Percentiles rank a stretch among this genome's conserved stretches.
These are phyloP conservation scores for Jamesozyma rosinii DNA, from an alignment of 805 yeast species.

Conservation along the genomic window DNA sequence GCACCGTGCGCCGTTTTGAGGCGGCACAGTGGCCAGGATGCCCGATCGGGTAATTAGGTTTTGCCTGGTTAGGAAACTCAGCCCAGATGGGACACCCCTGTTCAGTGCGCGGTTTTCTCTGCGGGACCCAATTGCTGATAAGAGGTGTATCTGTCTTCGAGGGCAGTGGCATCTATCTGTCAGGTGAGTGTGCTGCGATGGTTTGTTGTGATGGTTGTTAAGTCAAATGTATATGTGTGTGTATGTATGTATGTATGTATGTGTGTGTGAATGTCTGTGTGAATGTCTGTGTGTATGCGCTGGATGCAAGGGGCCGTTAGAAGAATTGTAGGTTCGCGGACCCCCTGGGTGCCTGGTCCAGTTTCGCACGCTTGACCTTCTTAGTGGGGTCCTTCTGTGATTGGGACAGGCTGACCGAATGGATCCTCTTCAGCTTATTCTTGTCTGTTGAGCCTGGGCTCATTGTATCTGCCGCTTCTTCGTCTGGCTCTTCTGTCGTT, in stretches of 20 bases:
- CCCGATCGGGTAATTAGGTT: no score
- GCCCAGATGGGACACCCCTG: no score
- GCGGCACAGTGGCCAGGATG: no score
- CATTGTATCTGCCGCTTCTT: background rate
- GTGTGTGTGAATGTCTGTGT: background rate
- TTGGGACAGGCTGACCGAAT: conserved; percentile 23
- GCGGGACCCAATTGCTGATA: no score
- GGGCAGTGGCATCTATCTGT: background rate
- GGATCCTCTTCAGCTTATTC: conserved; percentile 18
- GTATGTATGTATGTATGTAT: no score
- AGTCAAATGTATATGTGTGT: no score
- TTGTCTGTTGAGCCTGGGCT: background rate
- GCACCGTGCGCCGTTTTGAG: no score
- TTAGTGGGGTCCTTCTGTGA: conserved; percentile 20
- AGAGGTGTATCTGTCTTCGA: no score
- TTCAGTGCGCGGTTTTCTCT: no score
- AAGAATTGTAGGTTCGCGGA: conserved; percentile 3
- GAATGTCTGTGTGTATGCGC: background rate
- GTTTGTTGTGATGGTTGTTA: background rate
- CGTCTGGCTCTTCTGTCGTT: background rate
- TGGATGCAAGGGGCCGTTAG: no score
- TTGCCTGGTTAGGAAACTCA: no score
- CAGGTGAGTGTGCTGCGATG: background rate
- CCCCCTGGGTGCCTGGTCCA: conserved; percentile 13
- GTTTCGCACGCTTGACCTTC: conserved; percentile 27